Base-by-base conservation (phyloP, 129 eudicot genomes). In the Lactuca saligna region DNA sequence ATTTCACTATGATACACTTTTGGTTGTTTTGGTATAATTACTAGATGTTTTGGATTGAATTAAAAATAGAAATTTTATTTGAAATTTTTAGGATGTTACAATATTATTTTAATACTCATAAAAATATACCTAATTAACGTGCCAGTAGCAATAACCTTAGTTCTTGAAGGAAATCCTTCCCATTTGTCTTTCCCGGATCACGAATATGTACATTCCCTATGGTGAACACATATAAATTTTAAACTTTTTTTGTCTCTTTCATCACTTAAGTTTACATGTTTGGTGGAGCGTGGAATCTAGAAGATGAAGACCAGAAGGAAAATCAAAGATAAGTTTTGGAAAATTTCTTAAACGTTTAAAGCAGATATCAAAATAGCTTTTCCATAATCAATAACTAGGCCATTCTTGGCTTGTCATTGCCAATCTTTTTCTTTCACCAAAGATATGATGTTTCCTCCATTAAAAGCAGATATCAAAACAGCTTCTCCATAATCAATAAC, bases 81-180 rank as follows among this genome's bases (percentile, higher is more conserved):
- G 29, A 25, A 25, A 25, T 25, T 25, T 25, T 25, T 25, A 0
- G 29, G 29, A 25, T 25, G 29, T 25, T 25, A 25, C 29, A 25
- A 2, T 25, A 25, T 25, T 25, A 25, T 25, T 25, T 25, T 25
- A 25, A 25, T 25, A 25, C 1, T 25, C 2, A 25, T 25, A 25
- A 25, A 25, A 25, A 0, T 25, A 25, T 25, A 60, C 35, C 50
- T 7, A 17, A 42, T 25, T 15, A 11, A 72, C 77, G 2, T 77
- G 89, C 99, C 99, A 48, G 99, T 96, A 83, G 95, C 97, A 68
- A 97, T 96, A 46, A 97, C 97, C 73, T 73, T 89, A 41, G 97
- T 94, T 53, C 99, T 97, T 4, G 99, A 94, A 69, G 99, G 99
- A 79, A 94, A 94, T 56, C 95, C 99, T 83, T 94, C 99, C 99